Evolutionary conservation across 495 filamentous ascomycete genomes (phyloP).

Genomic region (Rostrohypoxylon terebratum): DNA sequence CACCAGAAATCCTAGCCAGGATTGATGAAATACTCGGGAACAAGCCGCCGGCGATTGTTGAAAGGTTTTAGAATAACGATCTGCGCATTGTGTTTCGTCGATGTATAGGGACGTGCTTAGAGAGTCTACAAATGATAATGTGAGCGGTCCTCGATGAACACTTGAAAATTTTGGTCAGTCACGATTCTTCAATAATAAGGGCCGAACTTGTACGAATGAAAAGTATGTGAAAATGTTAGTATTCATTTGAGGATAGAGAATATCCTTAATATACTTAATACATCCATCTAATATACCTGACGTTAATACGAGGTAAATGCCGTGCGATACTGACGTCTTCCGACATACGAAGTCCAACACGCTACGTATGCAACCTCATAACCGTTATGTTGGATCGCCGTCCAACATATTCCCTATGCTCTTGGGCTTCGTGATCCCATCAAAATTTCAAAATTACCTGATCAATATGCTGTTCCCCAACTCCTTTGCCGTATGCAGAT

Average conservation of each 20-base stretch:
- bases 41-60: slow-evolving; percentile 64
- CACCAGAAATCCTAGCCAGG: slow-evolving; percentile 73
- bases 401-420: slow-evolving; percentile 17
- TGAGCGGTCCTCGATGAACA: not conserved
- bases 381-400: slow-evolving; percentile 3
- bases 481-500: slow-evolving; percentile 25
- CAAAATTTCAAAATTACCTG: slow-evolving; percentile 2
- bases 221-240: not conserved
- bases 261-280: slow-evolving; percentile 15
- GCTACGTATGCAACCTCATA: slow-evolving; percentile 20
- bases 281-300: slow-evolving; percentile 10
- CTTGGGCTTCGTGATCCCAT: not conserved
- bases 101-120: not conserved
- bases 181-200: not conserved
- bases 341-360: slow-evolving; percentile 20
- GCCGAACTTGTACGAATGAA: not conserved
- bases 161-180: not conserved
- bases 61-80: slow-evolving; percentile 47
- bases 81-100: not conserved
- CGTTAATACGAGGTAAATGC: slow-evolving; percentile 3
- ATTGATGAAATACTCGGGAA: slow-evolving; percentile 76
- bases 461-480: slow-evolving; percentile 21
- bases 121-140: not conserved
- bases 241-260: slow-evolving; percentile 12
- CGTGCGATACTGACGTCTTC: slow-evolving; percentile 11